A percentile compares a stretch with the other conserved stretches of the same genome.
These are phyloP conservation scores for Salix viminalis DNA, from an alignment of 345 rosid genomes.

Conservation along the genomic window DNA sequence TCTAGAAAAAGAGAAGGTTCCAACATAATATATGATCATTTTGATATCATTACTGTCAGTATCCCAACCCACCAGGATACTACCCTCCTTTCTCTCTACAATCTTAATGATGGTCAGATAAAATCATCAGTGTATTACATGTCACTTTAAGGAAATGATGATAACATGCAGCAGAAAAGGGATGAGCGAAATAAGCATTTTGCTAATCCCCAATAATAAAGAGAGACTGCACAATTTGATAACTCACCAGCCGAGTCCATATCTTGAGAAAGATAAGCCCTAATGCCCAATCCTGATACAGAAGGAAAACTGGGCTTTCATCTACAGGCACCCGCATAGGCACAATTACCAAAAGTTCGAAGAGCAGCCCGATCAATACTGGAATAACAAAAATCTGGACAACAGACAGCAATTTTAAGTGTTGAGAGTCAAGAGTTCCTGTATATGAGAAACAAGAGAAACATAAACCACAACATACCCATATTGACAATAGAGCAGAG, in stretches of 20 bases:
- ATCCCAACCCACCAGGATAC: background rate
- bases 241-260: conserved; percentile 91
- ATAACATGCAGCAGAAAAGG: background rate
- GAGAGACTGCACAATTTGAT: background rate
- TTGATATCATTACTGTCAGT: background rate
- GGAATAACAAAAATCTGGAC: conserved; percentile 87
- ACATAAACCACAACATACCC: conserved; percentile 46
- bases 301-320: conserved; percentile 97
- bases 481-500: conserved; percentile 71
- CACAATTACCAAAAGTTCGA: conserved; percentile 95
- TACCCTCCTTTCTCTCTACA: background rate
- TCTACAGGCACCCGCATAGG: conserved; percentile 99
- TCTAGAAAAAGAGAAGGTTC: background rate
- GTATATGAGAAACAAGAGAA: background rate
- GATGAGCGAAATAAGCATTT: background rate
- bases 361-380: conserved; percentile 85
- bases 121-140: background rate
- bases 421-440: background rate
- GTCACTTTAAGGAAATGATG: background rate
- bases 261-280: conserved; percentile 96
- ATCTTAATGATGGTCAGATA: background rate
- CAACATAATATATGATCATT: background rate
- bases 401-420: background rate
- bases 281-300: conserved; percentile 98
- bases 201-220: background rate